A percentile compares a stretch with the other conserved stretches of the same genome.
Evolutionary conservation across 495 filamentous ascomycete genomes (phyloP).

Genomic region (Penicillium simplicissimum): DNA sequence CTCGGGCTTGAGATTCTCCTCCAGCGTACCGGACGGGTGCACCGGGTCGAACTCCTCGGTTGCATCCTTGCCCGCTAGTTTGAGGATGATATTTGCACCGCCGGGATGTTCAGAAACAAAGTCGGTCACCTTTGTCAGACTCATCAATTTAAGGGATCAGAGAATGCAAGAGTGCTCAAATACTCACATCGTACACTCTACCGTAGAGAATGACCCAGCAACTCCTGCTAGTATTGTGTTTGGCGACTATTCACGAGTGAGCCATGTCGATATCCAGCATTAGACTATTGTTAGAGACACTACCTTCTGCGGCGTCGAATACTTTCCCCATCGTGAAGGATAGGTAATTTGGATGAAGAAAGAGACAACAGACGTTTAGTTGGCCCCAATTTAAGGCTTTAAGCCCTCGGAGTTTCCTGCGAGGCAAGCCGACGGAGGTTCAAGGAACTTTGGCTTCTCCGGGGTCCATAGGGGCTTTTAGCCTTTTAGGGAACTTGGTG

Average conservation of each 20-base stretch:
- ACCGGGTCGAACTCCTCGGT: constrained; percentile 88
- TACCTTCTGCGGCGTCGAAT: constrained; percentile 11
- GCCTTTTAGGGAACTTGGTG: not conserved
- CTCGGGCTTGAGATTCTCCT: constrained; percentile 69
- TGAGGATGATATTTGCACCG: constrained; percentile 77
- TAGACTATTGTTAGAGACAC: not conserved
- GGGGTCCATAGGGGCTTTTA: not conserved
- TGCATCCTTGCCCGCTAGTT: constrained; percentile 78
- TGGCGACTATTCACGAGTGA: constrained; percentile 49
- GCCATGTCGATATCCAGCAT: not conserved
- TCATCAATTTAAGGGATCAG: not conserved
- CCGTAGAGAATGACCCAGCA: constrained; percentile 88
- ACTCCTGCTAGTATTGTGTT: constrained; percentile 72
- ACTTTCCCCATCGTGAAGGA: constrained; percentile 6
- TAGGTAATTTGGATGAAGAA: not conserved
- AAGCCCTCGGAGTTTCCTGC: not conserved
- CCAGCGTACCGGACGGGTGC: constrained; percentile 77
- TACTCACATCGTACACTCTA: constrained; percentile 79
- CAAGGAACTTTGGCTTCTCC: not conserved
- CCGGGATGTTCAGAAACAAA: constrained; percentile 83
- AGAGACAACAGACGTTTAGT: not conserved
- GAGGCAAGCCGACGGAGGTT: not conserved
- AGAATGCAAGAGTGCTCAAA: not conserved
- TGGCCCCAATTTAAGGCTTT: not conserved
- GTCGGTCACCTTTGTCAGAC: constrained; percentile 47